Percentiles rank a stretch among this genome's conserved stretches.
Conservation (phyloP, 176 grass and related monocot species). For the Bothriochloa decipiens region DNA sequence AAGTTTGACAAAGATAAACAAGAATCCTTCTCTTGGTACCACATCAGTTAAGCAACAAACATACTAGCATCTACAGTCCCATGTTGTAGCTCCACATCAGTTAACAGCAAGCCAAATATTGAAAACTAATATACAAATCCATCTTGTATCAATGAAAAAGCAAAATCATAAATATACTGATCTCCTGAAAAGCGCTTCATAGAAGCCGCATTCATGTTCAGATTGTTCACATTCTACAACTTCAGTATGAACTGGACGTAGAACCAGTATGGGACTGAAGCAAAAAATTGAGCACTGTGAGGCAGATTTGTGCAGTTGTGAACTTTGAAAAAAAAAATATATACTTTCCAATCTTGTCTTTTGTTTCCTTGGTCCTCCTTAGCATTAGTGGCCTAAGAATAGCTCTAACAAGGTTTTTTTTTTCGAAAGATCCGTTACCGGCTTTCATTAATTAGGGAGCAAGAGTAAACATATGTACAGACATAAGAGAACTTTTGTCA, state of each 20-base stretch:
- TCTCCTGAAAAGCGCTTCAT: conserved; percentile 79
- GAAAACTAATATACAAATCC: not conserved
- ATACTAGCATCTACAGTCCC: not conserved
- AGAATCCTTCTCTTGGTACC: not conserved
- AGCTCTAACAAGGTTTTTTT: conserved; percentile 78
- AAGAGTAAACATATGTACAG: too few species aligned
- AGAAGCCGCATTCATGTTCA: conserved; percentile 79
- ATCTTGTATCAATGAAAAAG: not conserved
- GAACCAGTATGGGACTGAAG: conserved; percentile 89
- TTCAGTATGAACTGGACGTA: conserved; percentile 67
- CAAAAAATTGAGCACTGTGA: conserved; percentile 18
- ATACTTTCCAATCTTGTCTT: conserved; percentile 86
- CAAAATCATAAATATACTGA: conserved; percentile 49
- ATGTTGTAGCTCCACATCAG: not conserved
- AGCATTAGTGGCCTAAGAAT: conserved; percentile 90
- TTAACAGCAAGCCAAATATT: not conserved
- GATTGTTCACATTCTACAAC: conserved; percentile 77
- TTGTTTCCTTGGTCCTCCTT: conserved; percentile 91
- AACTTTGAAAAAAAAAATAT: conserved; percentile 8
- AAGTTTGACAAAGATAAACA: not conserved
- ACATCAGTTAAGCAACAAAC: not conserved
- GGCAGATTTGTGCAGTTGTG: not conserved
- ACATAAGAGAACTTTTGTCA: too few species aligned
- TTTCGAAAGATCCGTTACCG: too few species aligned
- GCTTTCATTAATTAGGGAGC: too few species aligned